A percentile compares a stretch with the other conserved stretches of the same genome.
Conservation (phyloP, 2,329 filamentous ascomycete genomes). For the Fusarium decemcellulare region DNA sequence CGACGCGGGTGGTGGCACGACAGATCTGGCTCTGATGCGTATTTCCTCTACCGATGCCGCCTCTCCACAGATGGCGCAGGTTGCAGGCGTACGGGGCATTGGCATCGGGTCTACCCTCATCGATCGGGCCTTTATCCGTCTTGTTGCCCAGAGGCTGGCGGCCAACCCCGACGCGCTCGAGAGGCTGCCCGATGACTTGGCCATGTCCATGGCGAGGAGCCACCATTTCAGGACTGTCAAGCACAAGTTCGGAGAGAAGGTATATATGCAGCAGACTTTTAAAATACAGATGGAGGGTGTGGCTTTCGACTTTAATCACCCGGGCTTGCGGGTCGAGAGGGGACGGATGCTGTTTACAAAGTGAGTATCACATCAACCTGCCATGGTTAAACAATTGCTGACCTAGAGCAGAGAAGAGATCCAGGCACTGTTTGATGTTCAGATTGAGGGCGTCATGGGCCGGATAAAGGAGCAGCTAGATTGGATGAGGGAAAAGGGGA, state of each 20-base stretch:
- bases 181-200: slow-evolving; percentile 54
- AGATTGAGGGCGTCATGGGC: slow-evolving; percentile 49
- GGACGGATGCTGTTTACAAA: slow-evolving; percentile 56
- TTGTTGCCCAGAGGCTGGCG: slow-evolving; percentile 54
- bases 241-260: slow-evolving; percentile 44
- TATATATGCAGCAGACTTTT: slow-evolving; percentile 56
- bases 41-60: not conserved
- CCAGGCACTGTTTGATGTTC: slow-evolving; percentile 57
- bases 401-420: slow-evolving; percentile 55
- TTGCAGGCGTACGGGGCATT: slow-evolving; percentile 30
- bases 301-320: slow-evolving; percentile 55
- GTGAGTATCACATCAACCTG: slow-evolving; percentile 43
- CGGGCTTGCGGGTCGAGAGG: slow-evolving; percentile 53
- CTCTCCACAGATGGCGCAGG: not conserved
- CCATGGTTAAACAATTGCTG: not conserved
- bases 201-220: slow-evolving; percentile 53
- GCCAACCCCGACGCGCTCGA: slow-evolving; percentile 54
- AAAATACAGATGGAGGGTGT: slow-evolving; percentile 60
- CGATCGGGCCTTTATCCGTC: slow-evolving; percentile 55
- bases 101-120: slow-evolving; percentile 62
- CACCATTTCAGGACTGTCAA: slow-evolving; percentile 51
- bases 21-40: not conserved
- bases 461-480: slow-evolving; percentile 58
- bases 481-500: slow-evolving; percentile 52
- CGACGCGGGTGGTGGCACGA: not conserved